Percentiles rank a stretch among this genome's conserved stretches.
phyloP scores from a whole-genome alignment of 2,329 filamentous ascomycete genomes.

The Falciphora oryzae region DNA sequence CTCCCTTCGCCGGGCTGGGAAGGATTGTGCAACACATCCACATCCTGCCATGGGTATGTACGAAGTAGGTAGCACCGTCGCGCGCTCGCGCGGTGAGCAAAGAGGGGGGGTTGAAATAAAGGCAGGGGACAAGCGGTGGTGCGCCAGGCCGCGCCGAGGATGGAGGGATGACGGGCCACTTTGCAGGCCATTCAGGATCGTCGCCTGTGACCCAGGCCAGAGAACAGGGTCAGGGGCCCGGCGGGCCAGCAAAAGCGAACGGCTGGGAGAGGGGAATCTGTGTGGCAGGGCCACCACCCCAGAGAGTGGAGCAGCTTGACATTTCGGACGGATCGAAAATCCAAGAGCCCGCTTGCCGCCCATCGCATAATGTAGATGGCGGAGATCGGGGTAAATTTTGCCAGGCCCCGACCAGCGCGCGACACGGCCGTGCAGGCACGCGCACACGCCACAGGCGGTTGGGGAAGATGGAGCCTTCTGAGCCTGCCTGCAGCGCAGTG shows the following conservation, averaged over 20 bases:
- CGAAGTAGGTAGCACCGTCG: background rate
- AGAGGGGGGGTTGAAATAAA: background rate
- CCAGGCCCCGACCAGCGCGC: background rate
- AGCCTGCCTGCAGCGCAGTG: background rate
- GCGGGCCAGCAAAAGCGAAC: background rate
- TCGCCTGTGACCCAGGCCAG: background rate
- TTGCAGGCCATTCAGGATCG: background rate
- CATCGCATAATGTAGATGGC: background rate
- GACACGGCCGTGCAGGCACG: background rate
- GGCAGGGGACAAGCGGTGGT: background rate
- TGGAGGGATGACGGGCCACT: background rate
- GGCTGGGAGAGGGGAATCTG: background rate
- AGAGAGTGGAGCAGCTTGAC: background rate
- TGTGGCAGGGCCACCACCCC: background rate
- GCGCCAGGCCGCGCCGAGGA: background rate
- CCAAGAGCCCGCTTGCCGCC: background rate
- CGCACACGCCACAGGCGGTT: background rate
- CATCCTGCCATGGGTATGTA: background rate
- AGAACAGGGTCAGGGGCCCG: background rate
- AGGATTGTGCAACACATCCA: background rate
- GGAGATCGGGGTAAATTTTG: background rate
- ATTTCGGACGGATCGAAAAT: slow-evolving; percentile 1
- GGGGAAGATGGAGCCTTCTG: background rate
- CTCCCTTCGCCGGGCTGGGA: background rate
- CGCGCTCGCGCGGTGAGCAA: background rate